Conservation (phyloP, 2,329 filamentous ascomycete genomes). For the Mollisiaceae sp. region DNA sequence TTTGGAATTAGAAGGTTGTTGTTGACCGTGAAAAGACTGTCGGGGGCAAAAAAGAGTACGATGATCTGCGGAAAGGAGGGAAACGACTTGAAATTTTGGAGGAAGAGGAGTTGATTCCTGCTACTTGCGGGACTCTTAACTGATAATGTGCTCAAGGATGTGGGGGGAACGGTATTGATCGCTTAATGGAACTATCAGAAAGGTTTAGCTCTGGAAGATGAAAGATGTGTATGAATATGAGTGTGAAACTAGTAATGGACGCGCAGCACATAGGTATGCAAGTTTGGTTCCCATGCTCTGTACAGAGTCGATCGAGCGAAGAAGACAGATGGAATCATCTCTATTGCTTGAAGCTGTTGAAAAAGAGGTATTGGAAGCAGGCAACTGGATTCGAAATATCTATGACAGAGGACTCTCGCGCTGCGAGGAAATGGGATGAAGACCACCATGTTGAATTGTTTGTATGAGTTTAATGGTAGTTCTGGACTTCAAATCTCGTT, state of each 20-base stretch:
- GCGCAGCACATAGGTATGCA: no score
- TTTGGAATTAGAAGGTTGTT: not conserved
- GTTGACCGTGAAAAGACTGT: slow-evolving; percentile 12
- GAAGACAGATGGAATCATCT: slow-evolving; percentile 13
- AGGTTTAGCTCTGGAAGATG: no score
- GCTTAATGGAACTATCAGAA: slow-evolving; percentile 12
- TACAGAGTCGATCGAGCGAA: slow-evolving; percentile 4
- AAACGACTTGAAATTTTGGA: slow-evolving; percentile 5
- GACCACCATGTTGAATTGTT: slow-evolving; percentile 12
- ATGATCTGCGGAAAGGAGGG: not conserved
- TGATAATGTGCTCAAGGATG: slow-evolving; percentile 1
- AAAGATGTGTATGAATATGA: slow-evolving; percentile 23
- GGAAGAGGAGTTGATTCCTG: no score
- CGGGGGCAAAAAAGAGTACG: slow-evolving; percentile 3
- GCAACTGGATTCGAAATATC: slow-evolving; percentile 5
- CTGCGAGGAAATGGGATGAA: no score
- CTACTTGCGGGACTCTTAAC: no score
- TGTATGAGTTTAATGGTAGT: slow-evolving; percentile 4
- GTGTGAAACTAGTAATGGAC: slow-evolving; percentile 13
- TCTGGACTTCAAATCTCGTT: slow-evolving; percentile 18
- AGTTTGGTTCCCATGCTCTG: slow-evolving; percentile 2
- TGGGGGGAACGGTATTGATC: slow-evolving; percentile 16
- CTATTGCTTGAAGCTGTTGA: slow-evolving; percentile 4
- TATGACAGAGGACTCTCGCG: slow-evolving; percentile 17
- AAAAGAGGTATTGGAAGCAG: slow-evolving; percentile 9